Conservation (phyloP, 768 basidiomycete genomes). For the Gautieria morchelliformis region DNA sequence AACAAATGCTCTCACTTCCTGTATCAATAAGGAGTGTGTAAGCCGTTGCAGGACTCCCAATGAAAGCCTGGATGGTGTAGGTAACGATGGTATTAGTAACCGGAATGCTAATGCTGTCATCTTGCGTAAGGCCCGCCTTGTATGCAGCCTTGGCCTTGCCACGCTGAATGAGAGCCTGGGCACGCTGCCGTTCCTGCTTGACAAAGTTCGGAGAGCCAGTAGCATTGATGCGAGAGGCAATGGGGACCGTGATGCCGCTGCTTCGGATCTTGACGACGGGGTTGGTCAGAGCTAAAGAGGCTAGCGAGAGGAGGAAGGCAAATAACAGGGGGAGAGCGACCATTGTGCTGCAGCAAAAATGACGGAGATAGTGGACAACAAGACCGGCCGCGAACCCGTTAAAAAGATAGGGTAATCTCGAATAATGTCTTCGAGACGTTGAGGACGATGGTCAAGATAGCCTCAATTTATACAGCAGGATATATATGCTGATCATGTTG, state of each 20-base stretch:
- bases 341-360: neutral
- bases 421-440: no score
- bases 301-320: neutral
- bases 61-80: conserved; percentile 31
- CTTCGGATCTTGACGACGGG: conserved; percentile 3
- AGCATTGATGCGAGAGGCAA: neutral
- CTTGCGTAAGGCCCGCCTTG: neutral
- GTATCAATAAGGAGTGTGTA: conserved; percentile 17
- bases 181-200: neutral
- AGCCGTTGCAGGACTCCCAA: conserved; percentile 45
- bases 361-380: neutral
- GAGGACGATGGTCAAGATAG: no score
- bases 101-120: conserved; percentile 5
- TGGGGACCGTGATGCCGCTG: neutral
- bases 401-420: neutral
- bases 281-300: neutral
- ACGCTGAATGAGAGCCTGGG: neutral
- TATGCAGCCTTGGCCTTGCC: neutral
- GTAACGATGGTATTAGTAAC: conserved; percentile 34
- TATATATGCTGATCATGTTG: no score
- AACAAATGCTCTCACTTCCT: neutral
- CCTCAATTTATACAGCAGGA: no score
- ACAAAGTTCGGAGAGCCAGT: neutral
- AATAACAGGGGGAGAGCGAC: neutral
- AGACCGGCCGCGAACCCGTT: neutral